A percentile compares a stretch with the other conserved stretches of the same genome.
phyloP scores from a whole-genome alignment of 345 rosid species.

The Geranium rotundifolium region DNA sequence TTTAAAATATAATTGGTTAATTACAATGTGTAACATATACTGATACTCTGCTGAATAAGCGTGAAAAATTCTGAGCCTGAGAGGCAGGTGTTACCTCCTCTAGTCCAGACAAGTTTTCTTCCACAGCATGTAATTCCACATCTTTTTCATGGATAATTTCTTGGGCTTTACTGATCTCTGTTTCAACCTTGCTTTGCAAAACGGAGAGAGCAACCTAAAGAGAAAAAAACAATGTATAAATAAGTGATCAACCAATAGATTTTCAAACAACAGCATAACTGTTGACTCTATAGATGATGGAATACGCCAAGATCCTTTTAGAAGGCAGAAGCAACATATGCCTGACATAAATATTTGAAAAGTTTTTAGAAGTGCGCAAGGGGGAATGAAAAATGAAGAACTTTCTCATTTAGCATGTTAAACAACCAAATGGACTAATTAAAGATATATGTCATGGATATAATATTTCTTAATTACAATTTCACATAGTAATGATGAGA shows the following conservation, averaged over 20 bases:
- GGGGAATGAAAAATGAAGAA: no score
- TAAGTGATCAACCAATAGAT: not conserved
- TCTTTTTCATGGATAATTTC: conserved; percentile 58
- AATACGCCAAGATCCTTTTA: no score
- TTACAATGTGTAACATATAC: not conserved
- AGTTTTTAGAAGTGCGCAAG: no score
- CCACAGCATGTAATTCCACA: conserved; percentile 65
- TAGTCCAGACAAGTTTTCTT: conserved; percentile 69
- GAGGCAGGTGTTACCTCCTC: conserved; percentile 43
- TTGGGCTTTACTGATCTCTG: conserved; percentile 63
- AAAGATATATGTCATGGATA: no score
- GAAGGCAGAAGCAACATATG: no score
- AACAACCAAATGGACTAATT: no score
- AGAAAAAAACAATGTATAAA: not conserved
- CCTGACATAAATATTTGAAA: no score
- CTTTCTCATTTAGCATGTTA: not conserved
- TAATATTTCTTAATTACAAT: no score
- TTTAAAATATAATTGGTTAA: not conserved
- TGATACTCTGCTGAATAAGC: not conserved
- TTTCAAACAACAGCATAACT: no score
- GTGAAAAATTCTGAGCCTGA: conserved; percentile 1
- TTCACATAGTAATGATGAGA: no score
- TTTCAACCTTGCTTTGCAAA: conserved; percentile 66
- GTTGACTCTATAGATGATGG: no score
- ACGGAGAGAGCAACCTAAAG: conserved; percentile 45